Evolutionary conservation across 2,329 filamentous ascomycete species (phyloP), one percentile per base, ranked within the genome.

Genomic region (Coleophoma eucalyptorum): DNA sequence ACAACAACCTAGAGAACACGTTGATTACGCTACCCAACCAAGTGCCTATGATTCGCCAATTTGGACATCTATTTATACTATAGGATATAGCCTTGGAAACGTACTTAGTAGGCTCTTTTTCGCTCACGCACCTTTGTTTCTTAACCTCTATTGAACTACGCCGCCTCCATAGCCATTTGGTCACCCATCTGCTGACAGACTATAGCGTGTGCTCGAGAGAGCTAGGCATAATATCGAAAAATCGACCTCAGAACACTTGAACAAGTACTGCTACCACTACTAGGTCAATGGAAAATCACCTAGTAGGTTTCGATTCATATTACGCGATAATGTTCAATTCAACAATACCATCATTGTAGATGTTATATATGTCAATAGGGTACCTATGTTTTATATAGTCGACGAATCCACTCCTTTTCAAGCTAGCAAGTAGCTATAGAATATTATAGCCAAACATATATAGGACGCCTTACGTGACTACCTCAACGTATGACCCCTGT

Each of bases 281-380:
- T 20, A 42, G 44, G 43, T 33, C 5, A 12, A 51, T 16, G 31
- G 34, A 3, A 50, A 43, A 46, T 48, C 45, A 4, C 44, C 21
- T 13, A 12, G 31, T 2, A 5, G 26, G 15, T 54, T 52, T 33
- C 46, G 43, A 26, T 52, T 52, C 38, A 52, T n/a, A 12, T 37
- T 54, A 3, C 7, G 8, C 12, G 34, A 51, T 4, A 37, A 54
- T 34, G 13, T 43, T 5, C 35, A 45, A 3, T 52, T 52, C 38
- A 53, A 53, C 26, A 43, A 47, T 31, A 35, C 37, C 1, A 44
- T 53, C 37, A 43, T 50, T n/a, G 38, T 53, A 8, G 43, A 53
- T 20, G 44, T 53, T 19, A 45, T 53, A 18, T 53, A 53, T n/a
- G 40, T 53, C n/a, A 4, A 20, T 8, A 16, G 31, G 2, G 50